A percentile compares a stretch with the other conserved stretches of the same genome.
Conservation (phyloP, 2,329 filamentous ascomycete species). For the Cladosporium phlei region DNA sequence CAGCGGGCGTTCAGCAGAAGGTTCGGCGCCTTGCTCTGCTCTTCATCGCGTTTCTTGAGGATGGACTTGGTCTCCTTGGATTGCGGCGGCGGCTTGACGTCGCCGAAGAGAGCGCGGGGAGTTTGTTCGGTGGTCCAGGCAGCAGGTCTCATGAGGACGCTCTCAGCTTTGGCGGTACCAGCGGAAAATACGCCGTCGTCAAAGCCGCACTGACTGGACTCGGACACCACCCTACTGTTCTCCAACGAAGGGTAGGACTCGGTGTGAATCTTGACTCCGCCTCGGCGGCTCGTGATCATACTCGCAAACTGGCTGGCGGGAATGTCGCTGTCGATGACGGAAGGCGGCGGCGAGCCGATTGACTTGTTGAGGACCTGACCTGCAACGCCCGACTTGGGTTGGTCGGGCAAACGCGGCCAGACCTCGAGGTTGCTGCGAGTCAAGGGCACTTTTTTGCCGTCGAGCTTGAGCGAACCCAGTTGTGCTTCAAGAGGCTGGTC, state of each 20-base stretch:
- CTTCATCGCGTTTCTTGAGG: slow-evolving; percentile 18
- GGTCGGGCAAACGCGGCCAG: slow-evolving; percentile 18
- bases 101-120: slow-evolving; percentile 33
- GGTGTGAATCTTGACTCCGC: slow-evolving; percentile 16
- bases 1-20: slow-evolving; percentile 3
- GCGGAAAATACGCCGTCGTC: slow-evolving; percentile 11
- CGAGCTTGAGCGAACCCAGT: slow-evolving; percentile 14
- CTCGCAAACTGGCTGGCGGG: slow-evolving; percentile 8
- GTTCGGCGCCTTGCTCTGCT: neutral
- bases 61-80: slow-evolving; percentile 27
- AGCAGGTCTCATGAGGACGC: neutral
- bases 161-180: neutral
- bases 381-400: slow-evolving; percentile 6
- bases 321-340: slow-evolving; percentile 2
- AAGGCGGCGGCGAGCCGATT: slow-evolving; percentile 3
- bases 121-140: slow-evolving; percentile 16
- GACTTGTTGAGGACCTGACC: slow-evolving; percentile 6
- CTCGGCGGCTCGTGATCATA: slow-evolving; percentile 16
- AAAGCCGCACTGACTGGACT: neutral
- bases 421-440: slow-evolving; percentile 8
- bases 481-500: slow-evolving; percentile 16
- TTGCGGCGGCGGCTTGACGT: slow-evolving; percentile 28
- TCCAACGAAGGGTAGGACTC: slow-evolving; percentile 1
- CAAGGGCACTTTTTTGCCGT: neutral
- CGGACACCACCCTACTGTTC: neutral